These are phyloP conservation scores for Coix lacrymajobi DNA, from an alignment of 176 grass and related monocot species.

Conservation along the genomic window DNA sequence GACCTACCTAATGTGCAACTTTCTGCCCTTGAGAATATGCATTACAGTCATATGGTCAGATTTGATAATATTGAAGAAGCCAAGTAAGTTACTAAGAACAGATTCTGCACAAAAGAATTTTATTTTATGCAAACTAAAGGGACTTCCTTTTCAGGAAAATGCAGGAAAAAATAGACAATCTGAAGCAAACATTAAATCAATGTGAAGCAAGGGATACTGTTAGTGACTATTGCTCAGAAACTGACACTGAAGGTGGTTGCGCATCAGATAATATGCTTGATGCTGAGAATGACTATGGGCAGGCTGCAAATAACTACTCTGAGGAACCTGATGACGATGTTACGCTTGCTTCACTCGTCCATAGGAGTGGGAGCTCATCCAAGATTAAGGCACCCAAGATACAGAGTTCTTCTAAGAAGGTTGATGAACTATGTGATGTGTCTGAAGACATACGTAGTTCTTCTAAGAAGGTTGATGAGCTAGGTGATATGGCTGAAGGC, in stretches of 20 bases:
- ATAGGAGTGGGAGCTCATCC: constrained; percentile 40
- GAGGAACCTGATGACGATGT: constrained; percentile 57
- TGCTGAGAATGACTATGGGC: constrained; percentile 18
- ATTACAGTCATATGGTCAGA: constrained; percentile 89
- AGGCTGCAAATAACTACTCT: constrained; percentile 22
- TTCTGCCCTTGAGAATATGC: constrained; percentile 89
- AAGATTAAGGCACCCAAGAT: constrained; percentile 41
- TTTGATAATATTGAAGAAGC: constrained; percentile 81
- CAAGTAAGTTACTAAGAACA: constrained; percentile 46
- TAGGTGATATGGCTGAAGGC: constrained; percentile 27
- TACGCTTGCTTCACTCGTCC: constrained; percentile 57
- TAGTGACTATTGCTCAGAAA: constrained; percentile 85
- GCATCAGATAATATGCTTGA: constrained; percentile 35
- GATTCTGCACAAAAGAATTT: not conserved
- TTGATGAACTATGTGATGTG: constrained; percentile 23
- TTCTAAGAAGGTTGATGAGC: constrained; percentile 27
- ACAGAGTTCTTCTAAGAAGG: constrained; percentile 26
- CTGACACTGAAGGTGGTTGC: constrained; percentile 64
- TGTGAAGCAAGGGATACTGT: constrained; percentile 30
- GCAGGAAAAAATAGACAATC: constrained; percentile 53
- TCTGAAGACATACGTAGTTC: constrained; percentile 22
- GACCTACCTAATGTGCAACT: constrained; percentile 56
- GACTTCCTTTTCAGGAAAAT: constrained; percentile 44
- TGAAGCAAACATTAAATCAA: constrained; percentile 64
- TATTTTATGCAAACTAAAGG: constrained; percentile 1